phyloP scores from a whole-genome alignment of 768 basidiomycete species.

The Exsudoporus frostii region DNA sequence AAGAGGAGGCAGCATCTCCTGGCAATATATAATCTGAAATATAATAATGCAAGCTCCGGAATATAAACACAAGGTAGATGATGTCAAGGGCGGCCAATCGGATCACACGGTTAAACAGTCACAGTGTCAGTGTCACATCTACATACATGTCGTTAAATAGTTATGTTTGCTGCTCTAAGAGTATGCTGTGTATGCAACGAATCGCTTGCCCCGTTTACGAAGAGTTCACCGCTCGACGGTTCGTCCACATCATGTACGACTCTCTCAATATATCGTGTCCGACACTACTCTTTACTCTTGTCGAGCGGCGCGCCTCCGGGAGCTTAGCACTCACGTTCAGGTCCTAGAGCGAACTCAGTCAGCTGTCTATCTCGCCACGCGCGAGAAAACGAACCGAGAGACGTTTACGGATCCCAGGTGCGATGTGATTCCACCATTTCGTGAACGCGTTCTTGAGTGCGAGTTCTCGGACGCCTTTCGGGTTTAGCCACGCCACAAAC shows the following conservation, averaged over 20 bases:
- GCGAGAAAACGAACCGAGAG: conserved; percentile 52
- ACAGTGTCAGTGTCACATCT: background rate
- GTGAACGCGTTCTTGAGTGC: conserved; percentile 71
- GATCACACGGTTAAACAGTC: background rate
- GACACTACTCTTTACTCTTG: conserved; percentile 57
- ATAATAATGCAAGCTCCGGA: conserved; percentile 7
- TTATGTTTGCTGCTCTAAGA: conserved; percentile 12
- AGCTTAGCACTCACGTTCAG: conserved; percentile 63
- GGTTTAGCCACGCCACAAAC: conserved; percentile 86
- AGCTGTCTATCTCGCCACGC: conserved; percentile 2
- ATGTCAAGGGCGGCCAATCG: conserved; percentile 2
- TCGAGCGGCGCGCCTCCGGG: conserved; percentile 78
- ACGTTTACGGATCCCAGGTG: conserved; percentile 75
- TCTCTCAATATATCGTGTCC: conserved; percentile 69
- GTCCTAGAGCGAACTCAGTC: conserved; percentile 45
- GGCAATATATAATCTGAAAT: background rate
- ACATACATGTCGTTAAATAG: conserved; percentile 22
- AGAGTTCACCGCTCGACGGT: conserved; percentile 61
- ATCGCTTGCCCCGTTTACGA: conserved; percentile 9
- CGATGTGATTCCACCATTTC: conserved; percentile 84
- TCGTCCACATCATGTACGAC: conserved; percentile 87
- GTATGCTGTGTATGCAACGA: conserved; percentile 23
- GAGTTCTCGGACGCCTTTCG: conserved; percentile 86
- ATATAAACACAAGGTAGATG: no score
- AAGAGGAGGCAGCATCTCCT: background rate